phyloP scores from a whole-genome alignment of 2,329 filamentous ascomycete genomes.

The Cladobotryum mycophilum region DNA sequence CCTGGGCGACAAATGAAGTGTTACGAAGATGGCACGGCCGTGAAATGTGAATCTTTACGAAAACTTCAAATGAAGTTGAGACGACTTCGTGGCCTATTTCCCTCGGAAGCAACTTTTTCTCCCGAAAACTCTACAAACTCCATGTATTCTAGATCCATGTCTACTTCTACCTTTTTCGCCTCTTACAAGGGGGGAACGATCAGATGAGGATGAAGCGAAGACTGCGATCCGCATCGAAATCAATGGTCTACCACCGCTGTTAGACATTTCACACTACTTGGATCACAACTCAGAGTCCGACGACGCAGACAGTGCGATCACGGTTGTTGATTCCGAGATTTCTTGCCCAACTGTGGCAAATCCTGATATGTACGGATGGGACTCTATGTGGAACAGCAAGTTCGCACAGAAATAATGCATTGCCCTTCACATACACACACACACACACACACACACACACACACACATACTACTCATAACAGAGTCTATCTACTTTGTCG shows the following conservation, averaged over 20 bases:
- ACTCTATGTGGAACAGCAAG: conserved; percentile 33
- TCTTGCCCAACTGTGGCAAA: conserved; percentile 23
- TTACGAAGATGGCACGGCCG: conserved; percentile 41
- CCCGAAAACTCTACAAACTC: too few species aligned
- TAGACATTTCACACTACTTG: conserved; percentile 33
- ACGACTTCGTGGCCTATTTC: too few species aligned
- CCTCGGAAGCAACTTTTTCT: too few species aligned
- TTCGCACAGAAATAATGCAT: not conserved
- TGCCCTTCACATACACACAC: too few species aligned
- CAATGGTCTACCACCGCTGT: conserved; percentile 14
- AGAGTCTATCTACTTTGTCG: too few species aligned
- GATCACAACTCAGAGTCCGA: conserved; percentile 12
- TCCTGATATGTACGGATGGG: conserved; percentile 48
- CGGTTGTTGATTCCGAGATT: conserved; percentile 22
- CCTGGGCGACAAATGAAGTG: conserved; percentile 21
- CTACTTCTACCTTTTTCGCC: too few species aligned
- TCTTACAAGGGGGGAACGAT: too few species aligned
- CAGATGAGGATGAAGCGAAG: too few species aligned
- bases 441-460: too few species aligned
- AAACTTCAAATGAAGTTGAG: not conserved
- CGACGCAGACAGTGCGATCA: conserved; percentile 18
- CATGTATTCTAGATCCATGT: too few species aligned
- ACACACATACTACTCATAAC: too few species aligned
- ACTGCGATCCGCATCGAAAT: too few species aligned
- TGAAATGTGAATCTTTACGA: conserved; percentile 31